These are phyloP conservation scores for Zygosaccharomyces gambellarensis DNA, from an alignment of 805 yeast genomes.

Conservation along the genomic window DNA sequence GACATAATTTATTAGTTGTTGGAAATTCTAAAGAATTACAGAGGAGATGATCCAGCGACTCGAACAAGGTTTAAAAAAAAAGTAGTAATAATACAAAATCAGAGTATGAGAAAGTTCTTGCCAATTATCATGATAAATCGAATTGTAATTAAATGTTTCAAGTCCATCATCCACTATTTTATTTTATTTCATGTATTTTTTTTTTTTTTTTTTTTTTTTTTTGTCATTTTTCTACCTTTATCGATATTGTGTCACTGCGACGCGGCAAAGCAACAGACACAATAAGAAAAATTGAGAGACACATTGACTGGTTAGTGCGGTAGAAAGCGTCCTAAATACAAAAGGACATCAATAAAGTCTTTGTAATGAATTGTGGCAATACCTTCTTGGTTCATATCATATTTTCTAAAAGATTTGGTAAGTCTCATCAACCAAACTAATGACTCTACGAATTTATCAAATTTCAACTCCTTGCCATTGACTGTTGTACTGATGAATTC, in stretches of 20 bases:
- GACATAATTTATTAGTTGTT: not conserved
- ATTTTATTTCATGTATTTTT: not conserved
- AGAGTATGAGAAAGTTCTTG: not conserved
- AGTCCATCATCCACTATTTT: not conserved
- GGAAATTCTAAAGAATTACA: not conserved
- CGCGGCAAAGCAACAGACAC: not conserved
- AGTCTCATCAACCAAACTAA: constrained; percentile 70
- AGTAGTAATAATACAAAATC: not conserved
- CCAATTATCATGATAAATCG: not conserved
- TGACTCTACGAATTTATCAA: constrained; percentile 78
- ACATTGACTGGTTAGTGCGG: constrained; percentile 21
- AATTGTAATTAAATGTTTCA: not conserved
- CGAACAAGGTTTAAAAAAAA: not conserved
- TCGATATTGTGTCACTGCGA: constrained; percentile 4
- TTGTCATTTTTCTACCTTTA: not conserved
- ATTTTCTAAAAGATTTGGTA: constrained; percentile 73
- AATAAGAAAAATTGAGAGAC: not conserved
- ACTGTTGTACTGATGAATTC: constrained; percentile 29
- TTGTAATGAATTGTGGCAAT: constrained; percentile 61
- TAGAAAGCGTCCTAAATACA: constrained; percentile 36
- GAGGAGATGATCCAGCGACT: not conserved
- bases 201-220: not conserved
- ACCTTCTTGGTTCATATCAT: constrained; percentile 71
- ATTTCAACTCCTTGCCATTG: constrained; percentile 46
- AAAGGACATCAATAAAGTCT: constrained; percentile 55